Evolutionary conservation across 257 asterid genomes (phyloP).

Genomic region (Euphrasia confusa): DNA sequence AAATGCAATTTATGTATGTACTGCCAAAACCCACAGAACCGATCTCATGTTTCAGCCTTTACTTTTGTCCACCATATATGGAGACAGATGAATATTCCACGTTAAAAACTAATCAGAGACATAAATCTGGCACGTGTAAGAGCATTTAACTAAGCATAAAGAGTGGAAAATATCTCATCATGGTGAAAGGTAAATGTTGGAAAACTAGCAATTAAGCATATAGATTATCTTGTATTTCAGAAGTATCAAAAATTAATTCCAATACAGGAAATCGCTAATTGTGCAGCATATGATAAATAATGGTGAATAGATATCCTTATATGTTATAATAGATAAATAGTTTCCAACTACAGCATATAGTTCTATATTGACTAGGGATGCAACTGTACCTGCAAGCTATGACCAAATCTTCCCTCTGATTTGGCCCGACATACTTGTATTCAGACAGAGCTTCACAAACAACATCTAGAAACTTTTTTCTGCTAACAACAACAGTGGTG

Average conservation of each 20-base stretch:
- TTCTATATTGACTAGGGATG: constrained; percentile 10
- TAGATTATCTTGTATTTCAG: neutral
- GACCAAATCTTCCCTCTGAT: constrained; percentile 80
- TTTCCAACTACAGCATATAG: neutral
- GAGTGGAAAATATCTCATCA: neutral
- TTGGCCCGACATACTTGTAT: constrained; percentile 82
- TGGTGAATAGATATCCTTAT: neutral
- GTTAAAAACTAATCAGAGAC: neutral
- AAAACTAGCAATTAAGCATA: constrained; percentile 3
- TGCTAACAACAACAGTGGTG: constrained; percentile 65
- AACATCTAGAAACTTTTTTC: constrained; percentile 60
- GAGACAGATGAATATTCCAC: neutral
- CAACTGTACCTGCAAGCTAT: constrained; percentile 78
- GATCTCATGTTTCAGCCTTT: neutral
- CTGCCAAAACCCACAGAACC: neutral
- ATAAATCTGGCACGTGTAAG: neutral
- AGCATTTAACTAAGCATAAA: neutral
- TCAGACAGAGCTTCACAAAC: constrained; percentile 78
- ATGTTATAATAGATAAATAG: neutral
- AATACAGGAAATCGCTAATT: constrained; percentile 9
- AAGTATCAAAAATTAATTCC: constrained; percentile 3
- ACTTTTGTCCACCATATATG: neutral
- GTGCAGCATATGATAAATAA: neutral
- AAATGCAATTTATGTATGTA: no score
- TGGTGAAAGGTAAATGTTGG: neutral